These are phyloP conservation scores for Xylariaceae sp. DNA, from an alignment of 2,329 filamentous ascomycete species.

Conservation along the genomic window DNA sequence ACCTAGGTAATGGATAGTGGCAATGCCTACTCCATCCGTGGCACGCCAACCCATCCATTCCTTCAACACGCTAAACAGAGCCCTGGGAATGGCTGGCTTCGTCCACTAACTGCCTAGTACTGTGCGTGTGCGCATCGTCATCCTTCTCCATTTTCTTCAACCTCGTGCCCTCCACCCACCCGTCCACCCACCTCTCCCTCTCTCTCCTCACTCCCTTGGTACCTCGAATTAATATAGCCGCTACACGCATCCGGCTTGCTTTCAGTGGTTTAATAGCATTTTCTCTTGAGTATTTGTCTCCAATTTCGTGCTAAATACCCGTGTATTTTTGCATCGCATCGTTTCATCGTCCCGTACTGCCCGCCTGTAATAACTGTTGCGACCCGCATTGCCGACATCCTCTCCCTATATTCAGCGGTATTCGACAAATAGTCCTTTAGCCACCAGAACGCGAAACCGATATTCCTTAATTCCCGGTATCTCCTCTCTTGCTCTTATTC, in stretches of 20 bases:
- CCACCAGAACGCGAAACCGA: not conserved
- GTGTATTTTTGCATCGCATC: slow-evolving; percentile 5
- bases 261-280: not conserved
- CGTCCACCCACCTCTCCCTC: not conserved
- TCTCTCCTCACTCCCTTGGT: not conserved
- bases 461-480: not conserved
- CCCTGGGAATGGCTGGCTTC: too few relatives aligned
- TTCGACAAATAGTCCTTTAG: not conserved
- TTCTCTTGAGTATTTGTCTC: not conserved
- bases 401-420: not conserved
- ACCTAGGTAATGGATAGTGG: too few relatives aligned
- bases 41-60: too few relatives aligned
- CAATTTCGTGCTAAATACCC: slow-evolving; percentile 4
- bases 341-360: not conserved
- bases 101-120: too few relatives aligned
- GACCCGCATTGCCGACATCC: not conserved
- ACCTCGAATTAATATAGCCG: not conserved
- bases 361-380: too few relatives aligned
- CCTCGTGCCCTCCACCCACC: not conserved
- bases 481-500: not conserved
- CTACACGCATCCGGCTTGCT: not conserved
- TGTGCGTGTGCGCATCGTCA: not conserved
- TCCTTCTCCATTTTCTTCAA: not conserved
- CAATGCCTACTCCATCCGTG: too few relatives aligned
- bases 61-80: too few relatives aligned